Conservation (phyloP, 139 green algal species). For the Mesotaenium endlicherianum region DNA sequence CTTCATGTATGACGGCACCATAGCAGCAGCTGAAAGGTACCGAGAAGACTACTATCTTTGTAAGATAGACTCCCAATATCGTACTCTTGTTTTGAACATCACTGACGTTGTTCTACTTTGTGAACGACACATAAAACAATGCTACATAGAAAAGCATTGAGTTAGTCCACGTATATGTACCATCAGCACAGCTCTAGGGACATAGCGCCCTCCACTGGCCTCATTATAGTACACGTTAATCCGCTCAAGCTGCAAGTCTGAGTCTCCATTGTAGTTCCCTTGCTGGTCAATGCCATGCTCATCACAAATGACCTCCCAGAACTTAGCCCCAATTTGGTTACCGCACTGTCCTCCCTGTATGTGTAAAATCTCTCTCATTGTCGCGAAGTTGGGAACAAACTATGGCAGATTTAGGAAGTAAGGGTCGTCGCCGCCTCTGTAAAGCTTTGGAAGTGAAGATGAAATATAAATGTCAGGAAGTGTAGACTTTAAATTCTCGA, state of each 20-base stretch:
- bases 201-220: slow-evolving; percentile 90
- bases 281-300: slow-evolving; percentile 79
- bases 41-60: background rate
- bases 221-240: slow-evolving; percentile 99
- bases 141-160: slow-evolving; percentile 43
- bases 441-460: too few species aligned
- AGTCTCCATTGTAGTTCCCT: slow-evolving; percentile 88
- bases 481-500: too few species aligned
- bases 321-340: slow-evolving; percentile 86
- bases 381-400: too few species aligned
- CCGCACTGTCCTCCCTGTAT: slow-evolving; percentile 94
- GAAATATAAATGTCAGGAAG: too few species aligned
- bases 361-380: slow-evolving; percentile 91
- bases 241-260: slow-evolving; percentile 94
- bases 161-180: slow-evolving; percentile 96
- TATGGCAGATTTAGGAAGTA: too few species aligned
- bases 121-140: background rate
- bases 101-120: background rate
- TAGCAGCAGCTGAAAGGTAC: background rate
- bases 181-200: slow-evolving; percentile 92
- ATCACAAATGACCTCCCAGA: slow-evolving; percentile 62
- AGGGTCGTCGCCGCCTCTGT: too few species aligned
- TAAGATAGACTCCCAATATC: background rate
- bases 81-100: background rate
- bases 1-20: background rate